These are phyloP conservation scores for Gymnopus androsaceus DNA, from an alignment of 1,284 basidiomycete genomes.

Conservation along the genomic window DNA sequence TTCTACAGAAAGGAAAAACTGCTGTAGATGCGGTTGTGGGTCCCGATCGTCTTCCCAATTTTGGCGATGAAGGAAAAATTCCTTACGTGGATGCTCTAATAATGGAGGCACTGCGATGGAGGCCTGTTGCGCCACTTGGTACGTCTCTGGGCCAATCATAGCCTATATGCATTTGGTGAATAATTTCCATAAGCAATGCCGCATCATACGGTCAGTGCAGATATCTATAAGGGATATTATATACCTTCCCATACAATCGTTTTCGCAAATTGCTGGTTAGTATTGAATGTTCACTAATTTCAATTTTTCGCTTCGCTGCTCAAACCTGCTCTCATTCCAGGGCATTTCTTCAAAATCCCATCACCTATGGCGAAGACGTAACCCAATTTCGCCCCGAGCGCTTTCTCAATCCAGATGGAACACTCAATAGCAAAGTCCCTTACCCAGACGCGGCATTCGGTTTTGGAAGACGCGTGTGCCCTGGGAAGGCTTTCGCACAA, in stretches of 20 bases:
- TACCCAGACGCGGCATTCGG: too few species aligned
- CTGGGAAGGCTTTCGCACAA: conserved; percentile 10
- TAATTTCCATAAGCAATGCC: neutral
- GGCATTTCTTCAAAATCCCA: too few species aligned
- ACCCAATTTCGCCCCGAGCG: too few species aligned
- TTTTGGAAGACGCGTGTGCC: conserved; percentile 8
- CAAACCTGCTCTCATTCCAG: too few species aligned
- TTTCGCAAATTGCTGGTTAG: conserved; percentile 14
- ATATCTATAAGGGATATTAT: conserved; percentile 20
- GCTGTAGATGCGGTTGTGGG: conserved; percentile 21
- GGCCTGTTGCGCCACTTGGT: conserved; percentile 5
- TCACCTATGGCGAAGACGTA: too few species aligned
- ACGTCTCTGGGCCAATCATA: neutral
- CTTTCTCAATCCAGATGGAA: too few species aligned
- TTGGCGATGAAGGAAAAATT: conserved; percentile 12
- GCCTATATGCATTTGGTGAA: too few species aligned
- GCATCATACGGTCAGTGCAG: too few species aligned
- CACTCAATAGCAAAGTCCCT: too few species aligned
- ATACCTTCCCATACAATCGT: conserved; percentile 16
- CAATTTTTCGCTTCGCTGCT: too few species aligned
- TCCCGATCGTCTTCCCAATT: conserved; percentile 18
- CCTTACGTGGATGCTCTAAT: conserved; percentile 16
- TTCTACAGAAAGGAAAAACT: conserved; percentile 20
- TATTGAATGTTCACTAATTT: too few species aligned
- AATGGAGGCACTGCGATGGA: conserved; percentile 15